These are phyloP conservation scores for Pyricularia sp. DNA, from an alignment of 2,329 filamentous ascomycete species.

Conservation along the genomic window DNA sequence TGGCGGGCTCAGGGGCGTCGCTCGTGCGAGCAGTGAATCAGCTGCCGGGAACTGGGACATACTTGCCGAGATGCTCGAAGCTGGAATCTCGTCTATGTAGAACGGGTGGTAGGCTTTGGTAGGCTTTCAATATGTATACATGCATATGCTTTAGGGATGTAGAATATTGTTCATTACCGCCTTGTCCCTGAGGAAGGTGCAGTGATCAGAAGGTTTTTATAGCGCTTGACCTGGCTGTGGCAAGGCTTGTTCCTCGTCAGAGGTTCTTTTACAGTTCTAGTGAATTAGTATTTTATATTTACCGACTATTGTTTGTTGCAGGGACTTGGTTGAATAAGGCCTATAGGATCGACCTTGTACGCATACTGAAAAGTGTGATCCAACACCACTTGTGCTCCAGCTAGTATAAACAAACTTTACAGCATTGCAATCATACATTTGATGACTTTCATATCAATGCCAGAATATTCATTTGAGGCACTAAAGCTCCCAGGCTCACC, in stretches of 20 bases:
- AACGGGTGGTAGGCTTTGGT: no score
- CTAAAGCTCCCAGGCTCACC: not conserved
- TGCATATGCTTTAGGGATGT: not conserved
- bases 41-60: slow-evolving; percentile 61
- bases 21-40: slow-evolving; percentile 55
- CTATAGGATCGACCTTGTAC: not conserved
- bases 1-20: slow-evolving; percentile 64
- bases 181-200: not conserved
- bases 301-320: not conserved
- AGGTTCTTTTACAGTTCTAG: not conserved
- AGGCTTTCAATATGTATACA: no score
- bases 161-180: not conserved
- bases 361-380: not conserved
- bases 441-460: not conserved
- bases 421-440: not conserved
- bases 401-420: not conserved
- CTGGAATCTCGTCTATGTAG: slow-evolving; percentile 20
- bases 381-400: not conserved
- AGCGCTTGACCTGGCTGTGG: not conserved
- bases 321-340: not conserved
- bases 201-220: not conserved
- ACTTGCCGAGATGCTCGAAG: slow-evolving; percentile 70
- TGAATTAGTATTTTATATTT: not conserved
- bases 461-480: not conserved
- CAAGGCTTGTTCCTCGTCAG: not conserved